Evolutionary conservation across 177 flowering plant genomes (phyloP).

Genomic region (Vitis hybrid): DNA sequence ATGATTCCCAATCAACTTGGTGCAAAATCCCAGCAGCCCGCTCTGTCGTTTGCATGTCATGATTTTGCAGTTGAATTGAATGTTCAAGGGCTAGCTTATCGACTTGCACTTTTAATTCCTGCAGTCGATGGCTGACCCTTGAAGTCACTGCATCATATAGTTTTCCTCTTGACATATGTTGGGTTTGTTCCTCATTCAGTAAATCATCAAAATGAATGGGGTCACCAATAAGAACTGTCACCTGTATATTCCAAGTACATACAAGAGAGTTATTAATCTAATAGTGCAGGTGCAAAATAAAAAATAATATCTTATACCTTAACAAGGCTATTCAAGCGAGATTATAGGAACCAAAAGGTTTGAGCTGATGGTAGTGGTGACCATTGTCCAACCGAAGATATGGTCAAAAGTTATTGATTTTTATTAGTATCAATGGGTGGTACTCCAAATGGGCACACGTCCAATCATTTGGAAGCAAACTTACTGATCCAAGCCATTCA

Average conservation of each 20-base stretch:
- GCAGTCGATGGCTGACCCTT: constrained; percentile 62
- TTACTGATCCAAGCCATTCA: no score
- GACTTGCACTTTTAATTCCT: constrained; percentile 60
- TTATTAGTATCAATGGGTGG: no score
- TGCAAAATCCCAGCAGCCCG: constrained; percentile 57
- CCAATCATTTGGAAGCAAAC: no score
- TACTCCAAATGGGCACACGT: no score
- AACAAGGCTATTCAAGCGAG: no score
- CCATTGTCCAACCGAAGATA: no score
- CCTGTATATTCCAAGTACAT: constrained; percentile 36
- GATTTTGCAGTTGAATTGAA: constrained; percentile 18
- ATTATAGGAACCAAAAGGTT: no score
- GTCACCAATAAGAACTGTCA: constrained; percentile 82
- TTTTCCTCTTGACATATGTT: constrained; percentile 46
- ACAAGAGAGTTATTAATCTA: neutral
- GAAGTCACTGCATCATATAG: constrained; percentile 75
- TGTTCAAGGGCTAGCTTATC: constrained; percentile 64
- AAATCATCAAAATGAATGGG: constrained; percentile 84
- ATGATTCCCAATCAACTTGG: constrained; percentile 87
- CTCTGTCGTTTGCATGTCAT: constrained; percentile 18
- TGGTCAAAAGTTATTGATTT: no score
- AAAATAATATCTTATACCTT: neutral
- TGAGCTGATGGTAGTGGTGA: no score
- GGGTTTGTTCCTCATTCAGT: constrained; percentile 30
- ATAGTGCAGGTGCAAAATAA: neutral